Evolutionary conservation across 306 rosid species (phyloP).

Genomic region (Cicer cuneatum): DNA sequence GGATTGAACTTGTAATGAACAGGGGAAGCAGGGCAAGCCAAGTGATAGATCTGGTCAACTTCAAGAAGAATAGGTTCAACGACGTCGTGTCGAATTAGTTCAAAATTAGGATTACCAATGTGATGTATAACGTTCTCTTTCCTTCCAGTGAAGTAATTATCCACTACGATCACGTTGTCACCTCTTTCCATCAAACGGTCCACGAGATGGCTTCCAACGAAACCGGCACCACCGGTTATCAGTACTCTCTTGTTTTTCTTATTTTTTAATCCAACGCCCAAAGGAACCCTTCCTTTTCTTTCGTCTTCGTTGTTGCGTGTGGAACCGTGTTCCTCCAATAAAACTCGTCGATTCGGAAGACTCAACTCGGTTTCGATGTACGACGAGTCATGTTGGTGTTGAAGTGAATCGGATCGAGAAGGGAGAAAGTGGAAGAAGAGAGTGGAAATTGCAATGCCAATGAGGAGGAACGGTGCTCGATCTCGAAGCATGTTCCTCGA

Average conservation of each 20-base stretch:
- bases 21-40: slow-evolving; percentile 97
- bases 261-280: slow-evolving; percentile 44
- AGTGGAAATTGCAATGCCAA: slow-evolving; percentile 44
- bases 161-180: slow-evolving; percentile 80
- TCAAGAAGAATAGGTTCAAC: slow-evolving; percentile 84
- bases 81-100: slow-evolving; percentile 91
- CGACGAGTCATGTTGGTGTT: not conserved
- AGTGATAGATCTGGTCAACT: slow-evolving; percentile 93
- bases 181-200: slow-evolving; percentile 87
- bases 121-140: slow-evolving; percentile 79
- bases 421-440: slow-evolving; percentile 52
- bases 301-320: not conserved
- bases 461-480: slow-evolving; percentile 42
- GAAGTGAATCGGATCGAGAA: not conserved
- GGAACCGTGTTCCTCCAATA: slow-evolving; percentile 45
- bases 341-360: slow-evolving; percentile 56
- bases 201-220: slow-evolving; percentile 93
- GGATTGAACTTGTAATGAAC: slow-evolving; percentile 97
- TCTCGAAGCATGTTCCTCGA: not conserved
- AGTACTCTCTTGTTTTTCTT: slow-evolving; percentile 61
- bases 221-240: slow-evolving; percentile 97
- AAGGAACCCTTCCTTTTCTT: slow-evolving; percentile 51
- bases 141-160: slow-evolving; percentile 86
- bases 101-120: slow-evolving; percentile 78
- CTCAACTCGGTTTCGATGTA: slow-evolving; percentile 23